Evolutionary conservation across 345 rosid species (phyloP).

Genomic region (Erysimum cheiranthoides): DNA sequence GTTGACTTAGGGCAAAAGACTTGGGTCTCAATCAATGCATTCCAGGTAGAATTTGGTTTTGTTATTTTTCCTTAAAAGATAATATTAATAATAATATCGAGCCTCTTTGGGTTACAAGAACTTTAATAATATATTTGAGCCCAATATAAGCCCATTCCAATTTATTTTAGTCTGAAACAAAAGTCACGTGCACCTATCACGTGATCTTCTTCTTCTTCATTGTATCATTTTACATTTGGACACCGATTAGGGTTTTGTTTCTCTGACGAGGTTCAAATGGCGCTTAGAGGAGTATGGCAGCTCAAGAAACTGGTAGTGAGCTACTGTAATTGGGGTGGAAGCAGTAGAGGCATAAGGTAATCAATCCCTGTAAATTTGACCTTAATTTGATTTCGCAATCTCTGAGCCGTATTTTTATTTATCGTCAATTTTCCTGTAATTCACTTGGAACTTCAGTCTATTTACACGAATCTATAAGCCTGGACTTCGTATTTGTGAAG

Average conservation of each 20-base stretch:
- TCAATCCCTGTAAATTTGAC: background rate
- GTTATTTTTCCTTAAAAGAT: too few species aligned
- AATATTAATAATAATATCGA: too few species aligned
- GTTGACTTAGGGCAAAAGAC: too few species aligned
- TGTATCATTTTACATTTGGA: background rate
- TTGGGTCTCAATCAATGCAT: too few species aligned
- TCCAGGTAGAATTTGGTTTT: too few species aligned
- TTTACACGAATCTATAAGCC: background rate
- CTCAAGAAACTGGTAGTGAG: slow-evolving; percentile 82
- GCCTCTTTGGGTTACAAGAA: too few species aligned
- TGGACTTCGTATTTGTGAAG: background rate
- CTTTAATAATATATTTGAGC: background rate
- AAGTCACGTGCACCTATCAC: slow-evolving; percentile 38
- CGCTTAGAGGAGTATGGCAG: slow-evolving; percentile 89
- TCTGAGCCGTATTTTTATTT: background rate
- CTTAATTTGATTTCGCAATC: background rate
- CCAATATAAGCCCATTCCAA: slow-evolving; percentile 6
- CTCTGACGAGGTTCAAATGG: slow-evolving; percentile 53
- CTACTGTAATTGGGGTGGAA: slow-evolving; percentile 93
- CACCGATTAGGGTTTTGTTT: slow-evolving; percentile 28
- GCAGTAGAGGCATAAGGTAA: slow-evolving; percentile 87
- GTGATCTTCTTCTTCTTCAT: slow-evolving; percentile 25
- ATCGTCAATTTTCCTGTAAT: background rate
- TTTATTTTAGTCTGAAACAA: background rate
- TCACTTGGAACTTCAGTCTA: background rate